These are phyloP conservation scores for Penicillium hesseltinei DNA, from an alignment of 2,329 filamentous ascomycete species.

Conservation along the genomic window DNA sequence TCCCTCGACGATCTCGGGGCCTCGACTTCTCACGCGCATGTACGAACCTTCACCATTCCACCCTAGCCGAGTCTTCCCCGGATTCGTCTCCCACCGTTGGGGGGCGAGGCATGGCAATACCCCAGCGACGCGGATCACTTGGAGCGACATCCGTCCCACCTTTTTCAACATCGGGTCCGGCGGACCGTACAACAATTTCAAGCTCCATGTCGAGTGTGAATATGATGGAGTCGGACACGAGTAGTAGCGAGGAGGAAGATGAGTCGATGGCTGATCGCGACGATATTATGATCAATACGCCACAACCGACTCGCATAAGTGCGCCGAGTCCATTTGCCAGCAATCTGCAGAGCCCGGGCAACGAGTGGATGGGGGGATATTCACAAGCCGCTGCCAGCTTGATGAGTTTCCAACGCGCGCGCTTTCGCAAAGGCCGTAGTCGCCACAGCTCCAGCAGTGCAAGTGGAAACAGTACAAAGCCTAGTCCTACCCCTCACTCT, in stretches of 20 bases:
- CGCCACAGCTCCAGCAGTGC: constrained; percentile 68
- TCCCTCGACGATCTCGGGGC: constrained; percentile 84
- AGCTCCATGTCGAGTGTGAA: constrained; percentile 79
- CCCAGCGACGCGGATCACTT: constrained; percentile 59
- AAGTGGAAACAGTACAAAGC: constrained; percentile 67
- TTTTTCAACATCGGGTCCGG: constrained; percentile 69
- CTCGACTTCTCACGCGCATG: constrained; percentile 91
- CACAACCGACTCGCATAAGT: constrained; percentile 65
- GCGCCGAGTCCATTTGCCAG: constrained; percentile 47
- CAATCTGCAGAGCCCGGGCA: constrained; percentile 52
- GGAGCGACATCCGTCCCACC: constrained; percentile 58
- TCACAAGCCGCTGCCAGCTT: constrained; percentile 74
- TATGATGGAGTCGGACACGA: constrained; percentile 76
- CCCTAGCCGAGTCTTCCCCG: constrained; percentile 82
- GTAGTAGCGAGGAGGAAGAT: constrained; percentile 64
- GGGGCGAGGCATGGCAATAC: constrained; percentile 63
- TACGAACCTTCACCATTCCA: constrained; percentile 93
- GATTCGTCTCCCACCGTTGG: constrained; percentile 86
- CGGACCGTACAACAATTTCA: constrained; percentile 70
- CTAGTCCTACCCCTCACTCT: constrained; percentile 70
- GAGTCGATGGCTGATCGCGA: constrained; percentile 65
- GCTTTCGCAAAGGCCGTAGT: constrained; percentile 58
- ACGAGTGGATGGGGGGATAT: constrained; percentile 61
- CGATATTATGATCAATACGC: constrained; percentile 72
- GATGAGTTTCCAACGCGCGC: constrained; percentile 70